phyloP scores from a whole-genome alignment of 257 asterid species.

The Eucommia ulmoides region DNA sequence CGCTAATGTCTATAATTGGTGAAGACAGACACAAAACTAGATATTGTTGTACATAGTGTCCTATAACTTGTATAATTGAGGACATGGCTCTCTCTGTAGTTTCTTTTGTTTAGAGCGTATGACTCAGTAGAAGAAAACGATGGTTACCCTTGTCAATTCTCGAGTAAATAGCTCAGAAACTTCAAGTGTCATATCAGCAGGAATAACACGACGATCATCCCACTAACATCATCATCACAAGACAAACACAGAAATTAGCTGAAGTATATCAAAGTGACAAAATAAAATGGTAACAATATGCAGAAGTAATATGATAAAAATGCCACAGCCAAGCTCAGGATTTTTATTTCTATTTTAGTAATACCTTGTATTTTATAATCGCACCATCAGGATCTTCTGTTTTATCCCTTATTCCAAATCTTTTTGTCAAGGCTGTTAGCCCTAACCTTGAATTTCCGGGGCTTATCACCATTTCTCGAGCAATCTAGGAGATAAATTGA shows the following conservation, averaged over 20 bases:
- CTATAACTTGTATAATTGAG: background rate
- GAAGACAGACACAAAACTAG: background rate
- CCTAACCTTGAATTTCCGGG: slow-evolving; percentile 82
- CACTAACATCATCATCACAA: slow-evolving; percentile 41
- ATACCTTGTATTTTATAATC: slow-evolving; percentile 74
- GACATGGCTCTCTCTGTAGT: background rate
- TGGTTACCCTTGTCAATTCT: slow-evolving; percentile 83
- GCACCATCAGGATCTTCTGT: slow-evolving; percentile 89
- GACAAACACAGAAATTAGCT: too few relatives aligned
- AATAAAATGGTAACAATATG: slow-evolving; percentile 7
- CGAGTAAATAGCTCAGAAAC: slow-evolving; percentile 89
- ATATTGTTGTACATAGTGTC: background rate
- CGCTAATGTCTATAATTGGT: too few relatives aligned
- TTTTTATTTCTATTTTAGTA: background rate
- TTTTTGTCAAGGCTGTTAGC: slow-evolving; percentile 78
- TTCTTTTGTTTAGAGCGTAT: background rate
- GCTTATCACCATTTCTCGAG: slow-evolving; percentile 98
- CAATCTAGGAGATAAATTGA: slow-evolving; percentile 37
- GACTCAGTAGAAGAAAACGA: slow-evolving; percentile 8
- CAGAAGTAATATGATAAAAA: slow-evolving; percentile 3
- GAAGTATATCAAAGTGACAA: too few relatives aligned
- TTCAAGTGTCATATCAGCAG: slow-evolving; percentile 80
- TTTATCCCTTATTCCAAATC: slow-evolving; percentile 54
- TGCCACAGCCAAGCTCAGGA: background rate
- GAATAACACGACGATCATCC: slow-evolving; percentile 90